Conservation (phyloP, 306 rosid genomes). For the Fragaria vesca region DNA sequence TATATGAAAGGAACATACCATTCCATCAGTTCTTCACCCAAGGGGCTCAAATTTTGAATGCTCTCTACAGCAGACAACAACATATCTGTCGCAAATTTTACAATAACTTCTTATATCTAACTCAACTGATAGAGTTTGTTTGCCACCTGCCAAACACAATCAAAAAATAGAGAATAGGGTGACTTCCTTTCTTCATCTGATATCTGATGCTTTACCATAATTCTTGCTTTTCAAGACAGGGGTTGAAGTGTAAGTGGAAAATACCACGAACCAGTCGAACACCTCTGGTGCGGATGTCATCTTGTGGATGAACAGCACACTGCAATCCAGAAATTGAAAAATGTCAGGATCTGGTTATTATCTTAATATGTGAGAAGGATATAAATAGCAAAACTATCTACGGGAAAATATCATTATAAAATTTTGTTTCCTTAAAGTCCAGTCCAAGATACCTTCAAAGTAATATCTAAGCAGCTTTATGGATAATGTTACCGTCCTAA, state of each 20-base stretch:
- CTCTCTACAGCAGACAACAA: slow-evolving; percentile 61
- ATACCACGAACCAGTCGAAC: slow-evolving; percentile 74
- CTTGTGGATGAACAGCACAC: slow-evolving; percentile 95
- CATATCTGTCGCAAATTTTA: slow-evolving; percentile 71
- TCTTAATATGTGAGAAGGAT: slow-evolving; percentile 15
- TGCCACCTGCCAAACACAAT: slow-evolving; percentile 62
- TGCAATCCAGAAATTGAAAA: slow-evolving; percentile 38
- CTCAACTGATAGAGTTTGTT: slow-evolving; percentile 88
- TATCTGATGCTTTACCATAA: neutral
- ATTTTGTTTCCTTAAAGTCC: slow-evolving; percentile 8
- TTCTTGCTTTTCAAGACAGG: slow-evolving; percentile 11
- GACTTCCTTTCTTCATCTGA: neutral
- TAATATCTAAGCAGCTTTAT: slow-evolving; percentile 75
- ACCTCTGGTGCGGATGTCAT: slow-evolving; percentile 93
- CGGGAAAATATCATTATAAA: neutral
- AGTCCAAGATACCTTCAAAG: slow-evolving; percentile 62
- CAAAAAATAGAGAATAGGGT: slow-evolving; percentile 10
- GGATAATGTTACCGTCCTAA: slow-evolving; percentile 88
- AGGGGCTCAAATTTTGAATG: slow-evolving; percentile 48
- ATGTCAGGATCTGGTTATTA: neutral
- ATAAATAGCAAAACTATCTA: slow-evolving; percentile 5
- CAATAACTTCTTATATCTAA: slow-evolving; percentile 70
- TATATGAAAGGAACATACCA: slow-evolving; percentile 33
- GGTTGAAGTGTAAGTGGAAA: slow-evolving; percentile 6
- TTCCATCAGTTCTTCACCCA: slow-evolving; percentile 51